These are phyloP conservation scores for Komagataella phaffii DNA, from an alignment of 805 yeast species.

Conservation along the genomic window DNA sequence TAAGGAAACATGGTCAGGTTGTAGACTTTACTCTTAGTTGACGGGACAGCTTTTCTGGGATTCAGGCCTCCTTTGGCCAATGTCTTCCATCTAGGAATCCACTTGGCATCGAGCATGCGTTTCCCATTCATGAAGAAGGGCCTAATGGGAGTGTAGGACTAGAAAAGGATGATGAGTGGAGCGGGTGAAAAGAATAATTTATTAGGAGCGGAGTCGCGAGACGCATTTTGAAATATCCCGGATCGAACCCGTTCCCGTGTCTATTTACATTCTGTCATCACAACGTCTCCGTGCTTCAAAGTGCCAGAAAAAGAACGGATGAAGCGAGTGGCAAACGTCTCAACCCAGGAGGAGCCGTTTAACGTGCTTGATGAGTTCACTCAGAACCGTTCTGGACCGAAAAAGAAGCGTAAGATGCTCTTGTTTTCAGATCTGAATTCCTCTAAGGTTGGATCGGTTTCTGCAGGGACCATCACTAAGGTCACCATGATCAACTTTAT, in stretches of 20 bases:
- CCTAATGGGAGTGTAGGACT: background rate
- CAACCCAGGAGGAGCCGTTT: background rate
- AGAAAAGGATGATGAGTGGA: background rate
- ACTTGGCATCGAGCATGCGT: constrained; percentile 32
- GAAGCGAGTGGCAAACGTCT: background rate
- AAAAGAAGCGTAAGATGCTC: constrained; percentile 6
- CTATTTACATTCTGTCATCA: background rate
- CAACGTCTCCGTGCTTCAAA: background rate
- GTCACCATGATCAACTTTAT: constrained; percentile 64
- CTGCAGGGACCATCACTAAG: constrained; percentile 57
- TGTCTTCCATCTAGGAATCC: constrained; percentile 34
- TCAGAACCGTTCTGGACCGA: constrained; percentile 9
- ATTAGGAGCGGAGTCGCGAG: background rate
- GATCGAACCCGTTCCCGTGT: background rate
- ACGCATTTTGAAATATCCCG: background rate
- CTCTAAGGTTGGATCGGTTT: constrained; percentile 16
- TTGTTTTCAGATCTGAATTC: background rate
- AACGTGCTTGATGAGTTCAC: constrained; percentile 11
- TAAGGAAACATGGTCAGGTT: constrained; percentile 88
- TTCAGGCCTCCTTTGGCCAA: constrained; percentile 13
- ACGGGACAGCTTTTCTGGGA: constrained; percentile 12
- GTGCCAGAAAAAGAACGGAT: background rate
- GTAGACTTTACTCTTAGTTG: constrained; percentile 26
- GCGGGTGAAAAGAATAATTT: too few relatives aligned
- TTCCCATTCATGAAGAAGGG: background rate